These are phyloP conservation scores for Asclepias syriaca DNA, from an alignment of 257 asterid species.

Conservation along the genomic window DNA sequence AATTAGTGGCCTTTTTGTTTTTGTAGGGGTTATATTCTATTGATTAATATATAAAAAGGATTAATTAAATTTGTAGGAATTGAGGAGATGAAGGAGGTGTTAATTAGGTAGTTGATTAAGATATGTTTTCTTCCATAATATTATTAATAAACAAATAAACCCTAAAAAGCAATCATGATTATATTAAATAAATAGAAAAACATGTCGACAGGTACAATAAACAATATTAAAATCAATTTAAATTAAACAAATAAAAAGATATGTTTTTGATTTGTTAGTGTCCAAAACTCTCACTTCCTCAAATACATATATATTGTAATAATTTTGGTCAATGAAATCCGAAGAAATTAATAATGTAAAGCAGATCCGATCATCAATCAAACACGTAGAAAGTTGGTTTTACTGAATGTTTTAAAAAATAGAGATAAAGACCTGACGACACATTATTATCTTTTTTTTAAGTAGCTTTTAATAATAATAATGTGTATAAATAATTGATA, in stretches of 20 bases:
- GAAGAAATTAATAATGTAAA: conserved; percentile 1
- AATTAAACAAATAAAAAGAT: background rate
- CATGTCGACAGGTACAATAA: background rate
- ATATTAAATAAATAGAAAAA: background rate
- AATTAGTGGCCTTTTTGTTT: background rate
- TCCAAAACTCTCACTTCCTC: conserved; percentile 9
- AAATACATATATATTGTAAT: background rate
- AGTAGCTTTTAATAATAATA: background rate
- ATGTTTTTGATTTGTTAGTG: background rate
- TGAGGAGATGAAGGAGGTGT: background rate
- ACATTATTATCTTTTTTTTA: background rate
- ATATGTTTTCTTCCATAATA: background rate
- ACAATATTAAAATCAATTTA: background rate
- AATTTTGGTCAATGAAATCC: background rate
- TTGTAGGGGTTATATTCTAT: conserved; percentile 2
- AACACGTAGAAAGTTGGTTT: conserved; percentile 24
- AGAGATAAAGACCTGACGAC: conserved; percentile 32
- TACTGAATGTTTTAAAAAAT: conserved; percentile 10
- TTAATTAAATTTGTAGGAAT: too few relatives aligned
- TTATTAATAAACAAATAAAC: background rate
- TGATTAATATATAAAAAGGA: background rate
- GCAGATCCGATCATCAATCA: conserved; percentile 23
- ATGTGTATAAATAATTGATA: conserved; percentile 15
- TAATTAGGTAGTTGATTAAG: conserved; percentile 4
- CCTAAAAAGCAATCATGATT: background rate